A percentile compares a stretch with the other conserved stretches of the same genome.
phyloP scores from a whole-genome alignment of 2,329 filamentous ascomycete genomes.

The Xylaria sp. region DNA sequence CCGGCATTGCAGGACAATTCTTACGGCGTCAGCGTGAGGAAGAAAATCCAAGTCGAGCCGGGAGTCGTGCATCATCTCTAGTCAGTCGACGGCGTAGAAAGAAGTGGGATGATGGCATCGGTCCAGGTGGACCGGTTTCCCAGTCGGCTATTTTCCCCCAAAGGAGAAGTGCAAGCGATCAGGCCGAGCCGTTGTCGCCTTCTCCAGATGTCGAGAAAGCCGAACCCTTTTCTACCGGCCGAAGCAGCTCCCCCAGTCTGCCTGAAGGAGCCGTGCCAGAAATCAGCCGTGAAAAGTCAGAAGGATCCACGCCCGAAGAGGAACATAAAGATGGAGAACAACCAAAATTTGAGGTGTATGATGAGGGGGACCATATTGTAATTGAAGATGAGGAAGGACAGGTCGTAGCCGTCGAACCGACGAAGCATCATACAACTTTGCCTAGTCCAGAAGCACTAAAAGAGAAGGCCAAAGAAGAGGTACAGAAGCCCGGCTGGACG shows the following conservation, averaged over 20 bases:
- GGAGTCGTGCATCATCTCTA: constrained; percentile 69
- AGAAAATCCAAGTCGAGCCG: constrained; percentile 62
- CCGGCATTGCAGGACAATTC: constrained; percentile 79
- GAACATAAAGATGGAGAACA: constrained; percentile 36
- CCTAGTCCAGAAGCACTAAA: constrained; percentile 42
- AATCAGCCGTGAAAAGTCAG: constrained; percentile 43
- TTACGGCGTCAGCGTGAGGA: constrained; percentile 86
- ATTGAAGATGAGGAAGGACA: constrained; percentile 90
- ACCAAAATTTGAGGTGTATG: constrained; percentile 72
- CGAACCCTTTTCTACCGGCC: constrained; percentile 32
- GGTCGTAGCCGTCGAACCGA: constrained; percentile 73
- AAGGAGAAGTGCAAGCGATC: constrained; percentile 51
- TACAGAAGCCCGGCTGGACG: constrained; percentile 55
- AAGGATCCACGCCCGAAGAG: constrained; percentile 43
- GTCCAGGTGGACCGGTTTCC: constrained; percentile 85
- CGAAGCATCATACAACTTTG: constrained; percentile 37
- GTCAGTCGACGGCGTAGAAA: constrained; percentile 71
- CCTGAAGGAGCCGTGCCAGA: constrained; percentile 39
- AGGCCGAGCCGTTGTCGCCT: constrained; percentile 50
- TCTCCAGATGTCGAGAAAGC: constrained; percentile 41
- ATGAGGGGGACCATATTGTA: constrained; percentile 81
- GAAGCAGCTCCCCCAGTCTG: constrained; percentile 43
- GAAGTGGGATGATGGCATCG: constrained; percentile 76
- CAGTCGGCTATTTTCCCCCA: constrained; percentile 88
- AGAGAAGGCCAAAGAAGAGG: constrained; percentile 50